These are phyloP conservation scores for Cytospora piceicola DNA, from an alignment of 2,329 filamentous ascomycete species.

Conservation along the genomic window DNA sequence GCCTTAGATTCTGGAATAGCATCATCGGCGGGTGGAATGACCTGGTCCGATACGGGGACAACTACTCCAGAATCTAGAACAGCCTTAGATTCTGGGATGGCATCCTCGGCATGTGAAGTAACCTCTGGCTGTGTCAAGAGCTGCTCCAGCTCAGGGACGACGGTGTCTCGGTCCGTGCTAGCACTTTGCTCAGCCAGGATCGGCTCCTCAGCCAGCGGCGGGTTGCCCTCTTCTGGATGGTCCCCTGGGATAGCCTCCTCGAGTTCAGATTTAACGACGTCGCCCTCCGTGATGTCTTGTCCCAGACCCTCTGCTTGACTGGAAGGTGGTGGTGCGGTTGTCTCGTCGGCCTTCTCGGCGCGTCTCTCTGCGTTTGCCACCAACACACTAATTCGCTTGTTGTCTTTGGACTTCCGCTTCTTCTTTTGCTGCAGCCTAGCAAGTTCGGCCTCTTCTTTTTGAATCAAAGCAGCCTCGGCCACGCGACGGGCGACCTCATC, in stretches of 20 bases:
- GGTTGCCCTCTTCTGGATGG: neutral
- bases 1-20: too few species aligned
- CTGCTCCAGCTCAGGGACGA: neutral
- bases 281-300: neutral
- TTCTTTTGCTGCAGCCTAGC: slow-evolving; percentile 21
- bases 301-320: neutral
- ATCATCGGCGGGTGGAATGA: neutral
- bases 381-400: slow-evolving; percentile 22
- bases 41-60: neutral
- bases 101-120: neutral
- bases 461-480: slow-evolving; percentile 12
- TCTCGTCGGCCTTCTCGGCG: slow-evolving; percentile 10
- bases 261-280: neutral
- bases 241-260: neutral
- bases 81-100: neutral
- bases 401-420: slow-evolving; percentile 24
- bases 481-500: slow-evolving; percentile 18
- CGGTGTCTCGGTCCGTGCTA: neutral
- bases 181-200: neutral
- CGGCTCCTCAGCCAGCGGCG: slow-evolving; percentile 1
- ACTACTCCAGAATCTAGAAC: neutral
- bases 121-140: neutral
- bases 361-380: slow-evolving; percentile 18
- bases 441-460: slow-evolving; percentile 22
- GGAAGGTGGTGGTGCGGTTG: neutral